Evolutionary conservation across 345 rosid genomes (phyloP), one percentile per base, ranked within the genome.

Genomic region (Gossypium bickii): DNA sequence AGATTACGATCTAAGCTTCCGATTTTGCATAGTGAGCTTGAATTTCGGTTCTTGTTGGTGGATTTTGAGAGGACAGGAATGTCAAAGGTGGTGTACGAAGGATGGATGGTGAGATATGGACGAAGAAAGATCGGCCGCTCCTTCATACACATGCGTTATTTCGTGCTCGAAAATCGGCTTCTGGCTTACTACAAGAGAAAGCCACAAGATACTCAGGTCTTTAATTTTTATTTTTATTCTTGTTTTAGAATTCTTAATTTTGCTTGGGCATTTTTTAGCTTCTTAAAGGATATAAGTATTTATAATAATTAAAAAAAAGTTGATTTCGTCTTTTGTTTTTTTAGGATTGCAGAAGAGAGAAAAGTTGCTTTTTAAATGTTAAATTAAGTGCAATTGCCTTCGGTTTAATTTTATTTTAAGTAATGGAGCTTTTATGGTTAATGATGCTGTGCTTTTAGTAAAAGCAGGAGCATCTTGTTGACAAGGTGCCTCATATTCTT

Each of bases 101-200:
- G 99, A 74, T 96, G 98, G 99, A 93, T 93, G 99, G 98, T 96
- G 78, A 85, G 99, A 72, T 93, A 93, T 70, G 99, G 99, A 71
- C 85, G 99, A 74, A 89, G 97, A 80, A 96, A 88, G 92, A 96
- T 93, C 87, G 98, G 97, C n/a, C 74, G 97, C 81, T 93, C 99
- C 20, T 96, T 86, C 67, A 93, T 96, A 78, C 99, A 93, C 69
- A 96, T 90, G 99, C 86, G 98, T 78, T 93, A 90, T 78, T 96
- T 96, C 83, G 93, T 96, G 58, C 89, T 96, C 67, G 99, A 90
- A 71, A 86, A 96, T 38, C 92, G 97, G 61, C 92, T 96, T 78
- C 92, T 93, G 48, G 97, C 99, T 69, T 96, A 92, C 78, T 93
- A 93, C 95, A 96, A 96, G 97, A 90, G 71, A 88, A 96, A 96